Conservation (phyloP, 2,329 filamentous ascomycete genomes). For the Fusarium stilboides region DNA sequence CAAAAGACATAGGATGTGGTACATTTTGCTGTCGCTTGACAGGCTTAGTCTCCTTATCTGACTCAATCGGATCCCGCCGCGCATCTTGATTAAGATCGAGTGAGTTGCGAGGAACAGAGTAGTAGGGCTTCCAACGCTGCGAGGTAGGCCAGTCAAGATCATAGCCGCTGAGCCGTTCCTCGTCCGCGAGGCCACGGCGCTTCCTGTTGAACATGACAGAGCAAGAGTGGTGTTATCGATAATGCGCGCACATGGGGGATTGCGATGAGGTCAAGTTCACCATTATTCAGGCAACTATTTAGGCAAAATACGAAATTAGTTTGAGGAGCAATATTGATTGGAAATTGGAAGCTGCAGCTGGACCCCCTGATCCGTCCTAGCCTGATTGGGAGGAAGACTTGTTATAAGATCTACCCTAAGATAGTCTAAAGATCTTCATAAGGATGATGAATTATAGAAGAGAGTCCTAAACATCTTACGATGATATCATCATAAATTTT, state of each 20-base stretch:
- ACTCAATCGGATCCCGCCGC: slow-evolving; percentile 33
- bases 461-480: no score
- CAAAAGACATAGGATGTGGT: slow-evolving; percentile 24
- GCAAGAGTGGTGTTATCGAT: not conserved
- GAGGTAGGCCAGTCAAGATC: slow-evolving; percentile 39
- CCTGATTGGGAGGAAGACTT: not conserved
- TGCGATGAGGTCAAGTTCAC: slow-evolving; percentile 6
- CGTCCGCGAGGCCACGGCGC: slow-evolving; percentile 2
- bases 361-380: slow-evolving; percentile 2
- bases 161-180: slow-evolving; percentile 36
- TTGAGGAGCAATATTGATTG: not conserved
- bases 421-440: not conserved
- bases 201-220: slow-evolving; percentile 32
- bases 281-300: not conserved
- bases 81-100: slow-evolving; percentile 1
- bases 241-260: not conserved
- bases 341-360: not conserved
- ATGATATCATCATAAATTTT: no score
- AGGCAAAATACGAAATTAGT: not conserved
- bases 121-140: slow-evolving; percentile 50
- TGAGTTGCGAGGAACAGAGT: slow-evolving; percentile 38
- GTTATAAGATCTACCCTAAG: not conserved
- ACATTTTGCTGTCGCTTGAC: not conserved
- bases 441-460: not conserved
- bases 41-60: not conserved